phyloP scores from a whole-genome alignment of 2,329 filamentous ascomycete species.

The Aspergillus fischeri region DNA sequence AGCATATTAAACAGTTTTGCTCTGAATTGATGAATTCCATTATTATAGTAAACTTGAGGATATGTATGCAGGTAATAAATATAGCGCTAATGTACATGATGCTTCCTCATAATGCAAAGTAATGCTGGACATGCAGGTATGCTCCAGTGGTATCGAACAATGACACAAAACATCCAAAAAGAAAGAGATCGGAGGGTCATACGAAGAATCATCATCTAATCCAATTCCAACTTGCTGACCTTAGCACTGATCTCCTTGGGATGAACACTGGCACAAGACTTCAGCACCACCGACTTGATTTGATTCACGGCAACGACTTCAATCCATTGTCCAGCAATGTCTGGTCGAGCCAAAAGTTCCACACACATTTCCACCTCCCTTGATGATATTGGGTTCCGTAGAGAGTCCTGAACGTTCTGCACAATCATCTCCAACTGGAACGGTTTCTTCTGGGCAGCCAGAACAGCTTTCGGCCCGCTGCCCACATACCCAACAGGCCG shows the following conservation, averaged over 20 bases:
- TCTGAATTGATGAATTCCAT: constrained; percentile 2
- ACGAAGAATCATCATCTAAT: constrained; percentile 20
- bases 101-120: constrained; percentile 12
- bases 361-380: constrained; percentile 47
- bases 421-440: constrained; percentile 63
- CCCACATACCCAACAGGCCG: constrained; percentile 33
- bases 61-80: not conserved
- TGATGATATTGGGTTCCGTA: constrained; percentile 48
- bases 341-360: constrained; percentile 43
- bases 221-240: constrained; percentile 26
- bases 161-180: constrained; percentile 9
- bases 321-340: constrained; percentile 48
- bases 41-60: not conserved
- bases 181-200: not conserved
- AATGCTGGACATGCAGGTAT: constrained; percentile 22
- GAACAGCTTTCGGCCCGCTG: constrained; percentile 25
- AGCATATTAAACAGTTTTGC: not conserved
- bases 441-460: constrained; percentile 51
- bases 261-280: constrained; percentile 35
- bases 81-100: constrained; percentile 23
- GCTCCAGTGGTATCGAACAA: constrained; percentile 8
- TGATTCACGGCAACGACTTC: constrained; percentile 45
- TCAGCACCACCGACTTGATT: constrained; percentile 45
- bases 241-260: constrained; percentile 33
- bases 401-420: constrained; percentile 64